Percentiles rank a stretch among this genome's conserved stretches.
These are phyloP conservation scores for Catenaria anguillulae DNA, from an alignment of 371 early-diverging fungal species.

Conservation along the genomic window DNA sequence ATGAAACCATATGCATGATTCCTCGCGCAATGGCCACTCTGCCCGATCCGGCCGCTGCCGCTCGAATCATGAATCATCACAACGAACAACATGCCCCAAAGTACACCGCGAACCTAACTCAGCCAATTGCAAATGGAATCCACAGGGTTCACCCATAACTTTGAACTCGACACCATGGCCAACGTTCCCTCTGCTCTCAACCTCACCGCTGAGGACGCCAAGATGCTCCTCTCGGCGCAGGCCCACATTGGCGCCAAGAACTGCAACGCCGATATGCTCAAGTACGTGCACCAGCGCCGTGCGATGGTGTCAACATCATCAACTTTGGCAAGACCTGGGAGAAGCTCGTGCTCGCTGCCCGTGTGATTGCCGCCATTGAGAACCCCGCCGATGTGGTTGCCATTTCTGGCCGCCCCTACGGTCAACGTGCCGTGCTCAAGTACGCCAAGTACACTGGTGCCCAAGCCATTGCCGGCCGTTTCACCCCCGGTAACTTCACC, in stretches of 20 bases:
- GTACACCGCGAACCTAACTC: too few relatives aligned
- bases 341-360: conserved; percentile 97
- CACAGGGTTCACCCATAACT: not conserved
- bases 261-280: conserved; percentile 68
- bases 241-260: conserved; percentile 85
- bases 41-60: too few relatives aligned
- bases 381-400: conserved; percentile 91
- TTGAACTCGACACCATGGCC: not conserved
- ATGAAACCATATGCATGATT: too few relatives aligned
- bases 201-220: conserved; percentile 66
- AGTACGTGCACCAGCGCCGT: conserved; percentile 88
- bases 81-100: too few relatives aligned
- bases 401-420: conserved; percentile 91
- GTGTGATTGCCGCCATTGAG: conserved; percentile 90
- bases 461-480: conserved; percentile 95
- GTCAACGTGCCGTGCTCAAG: conserved; percentile 97
- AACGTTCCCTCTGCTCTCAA: not conserved
- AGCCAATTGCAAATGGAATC: too few relatives aligned
- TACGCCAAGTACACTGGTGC: conserved; percentile 95
- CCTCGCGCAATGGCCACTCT: too few relatives aligned
- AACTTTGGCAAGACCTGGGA: conserved; percentile 99
- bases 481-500: conserved; percentile 99
- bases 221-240: conserved; percentile 84
- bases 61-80: too few relatives aligned
- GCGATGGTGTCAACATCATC: conserved; percentile 93